Percentiles rank a stretch among this genome's conserved stretches.
These are phyloP conservation scores for Caloboletus firmus DNA, from an alignment of 1,284 basidiomycete species.

Conservation along the genomic window DNA sequence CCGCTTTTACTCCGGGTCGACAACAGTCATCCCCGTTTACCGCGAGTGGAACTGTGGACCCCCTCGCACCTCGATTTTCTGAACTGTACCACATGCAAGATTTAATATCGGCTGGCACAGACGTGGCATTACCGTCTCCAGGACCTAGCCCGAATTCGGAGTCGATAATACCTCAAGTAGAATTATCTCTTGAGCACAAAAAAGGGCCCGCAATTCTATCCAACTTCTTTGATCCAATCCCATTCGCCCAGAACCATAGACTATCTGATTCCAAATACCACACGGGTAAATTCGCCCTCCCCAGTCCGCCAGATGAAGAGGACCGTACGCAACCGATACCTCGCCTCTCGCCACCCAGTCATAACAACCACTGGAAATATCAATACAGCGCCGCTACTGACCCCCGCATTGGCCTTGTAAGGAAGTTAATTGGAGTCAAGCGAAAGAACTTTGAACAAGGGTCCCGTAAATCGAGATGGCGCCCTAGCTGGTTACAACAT, in stretches of 20 bases:
- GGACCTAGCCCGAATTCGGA: constrained; percentile 43
- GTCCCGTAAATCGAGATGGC: constrained; percentile 29
- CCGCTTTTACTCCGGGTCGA: constrained; percentile 25
- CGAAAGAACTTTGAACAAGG: constrained; percentile 46
- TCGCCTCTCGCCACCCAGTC: constrained; percentile 10
- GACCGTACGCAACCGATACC: constrained; percentile 37
- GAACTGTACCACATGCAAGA: constrained; percentile 25
- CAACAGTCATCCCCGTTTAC: constrained; percentile 35
- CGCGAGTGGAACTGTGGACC: constrained; percentile 24
- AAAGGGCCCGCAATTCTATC: constrained; percentile 8
- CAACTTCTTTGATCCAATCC: constrained; percentile 63
- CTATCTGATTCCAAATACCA: constrained; percentile 69
- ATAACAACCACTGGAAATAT: constrained; percentile 43
- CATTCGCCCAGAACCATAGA: constrained; percentile 62
- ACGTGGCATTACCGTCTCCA: constrained; percentile 43
- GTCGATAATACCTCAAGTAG: constrained; percentile 54
- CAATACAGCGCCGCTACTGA: constrained; percentile 62
- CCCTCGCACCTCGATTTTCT: constrained; percentile 34
- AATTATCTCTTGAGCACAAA: constrained; percentile 33
- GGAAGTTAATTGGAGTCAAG: constrained; percentile 64
- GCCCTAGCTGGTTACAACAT: constrained; percentile 41
- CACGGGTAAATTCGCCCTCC: constrained; percentile 70
- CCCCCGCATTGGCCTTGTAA: constrained; percentile 62
- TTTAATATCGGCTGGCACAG: constrained; percentile 28
- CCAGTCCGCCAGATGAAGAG: constrained; percentile 57